A percentile compares a stretch with the other conserved stretches of the same genome.
phyloP scores from a whole-genome alignment of 2,329 filamentous ascomycete genomes.

The Alternaria dauci region DNA sequence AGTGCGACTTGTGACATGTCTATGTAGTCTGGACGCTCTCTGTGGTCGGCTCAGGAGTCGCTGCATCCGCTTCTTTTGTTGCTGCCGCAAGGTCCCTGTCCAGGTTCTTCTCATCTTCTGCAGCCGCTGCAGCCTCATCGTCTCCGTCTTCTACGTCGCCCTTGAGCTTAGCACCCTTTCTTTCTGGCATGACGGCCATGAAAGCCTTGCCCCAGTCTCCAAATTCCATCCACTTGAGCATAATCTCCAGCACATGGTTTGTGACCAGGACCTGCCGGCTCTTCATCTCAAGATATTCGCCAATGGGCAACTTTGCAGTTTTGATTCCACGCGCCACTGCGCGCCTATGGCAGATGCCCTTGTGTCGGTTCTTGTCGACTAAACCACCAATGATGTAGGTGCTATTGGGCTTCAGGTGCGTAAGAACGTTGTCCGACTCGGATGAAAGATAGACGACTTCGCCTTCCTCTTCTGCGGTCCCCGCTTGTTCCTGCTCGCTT shows the following conservation, averaged over 20 bases:
- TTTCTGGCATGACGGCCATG: slow-evolving; percentile 83
- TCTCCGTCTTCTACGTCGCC: slow-evolving; percentile 27
- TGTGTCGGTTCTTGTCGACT: slow-evolving; percentile 96
- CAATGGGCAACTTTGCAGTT: slow-evolving; percentile 91
- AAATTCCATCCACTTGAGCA: slow-evolving; percentile 89
- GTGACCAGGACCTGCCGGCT: slow-evolving; percentile 87
- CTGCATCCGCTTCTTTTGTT: slow-evolving; percentile 9
- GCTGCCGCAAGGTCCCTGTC: slow-evolving; percentile 14
- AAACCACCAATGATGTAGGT: slow-evolving; percentile 94
- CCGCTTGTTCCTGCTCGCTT: slow-evolving; percentile 48
- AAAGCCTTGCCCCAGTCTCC: slow-evolving; percentile 94
- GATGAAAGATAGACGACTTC: slow-evolving; percentile 88
- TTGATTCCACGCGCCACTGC: slow-evolving; percentile 78
- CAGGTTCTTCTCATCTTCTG: slow-evolving; percentile 7
- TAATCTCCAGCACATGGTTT: slow-evolving; percentile 97
- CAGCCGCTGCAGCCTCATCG: slow-evolving; percentile 21
- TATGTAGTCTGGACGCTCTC: slow-evolving; percentile 6
- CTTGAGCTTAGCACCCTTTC: slow-evolving; percentile 81
- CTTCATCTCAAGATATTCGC: slow-evolving; percentile 92
- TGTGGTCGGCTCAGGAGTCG: not conserved
- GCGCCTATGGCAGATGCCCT: slow-evolving; percentile 88
- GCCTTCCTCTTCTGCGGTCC: slow-evolving; percentile 48
- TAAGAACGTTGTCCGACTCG: slow-evolving; percentile 86
- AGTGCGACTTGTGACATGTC: not conserved
- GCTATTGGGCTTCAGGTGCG: slow-evolving; percentile 83